A percentile compares a stretch with the other conserved stretches of the same genome.
phyloP scores from a whole-genome alignment of 257 asterid genomes.

The Dorcoceras hygrometricum region DNA sequence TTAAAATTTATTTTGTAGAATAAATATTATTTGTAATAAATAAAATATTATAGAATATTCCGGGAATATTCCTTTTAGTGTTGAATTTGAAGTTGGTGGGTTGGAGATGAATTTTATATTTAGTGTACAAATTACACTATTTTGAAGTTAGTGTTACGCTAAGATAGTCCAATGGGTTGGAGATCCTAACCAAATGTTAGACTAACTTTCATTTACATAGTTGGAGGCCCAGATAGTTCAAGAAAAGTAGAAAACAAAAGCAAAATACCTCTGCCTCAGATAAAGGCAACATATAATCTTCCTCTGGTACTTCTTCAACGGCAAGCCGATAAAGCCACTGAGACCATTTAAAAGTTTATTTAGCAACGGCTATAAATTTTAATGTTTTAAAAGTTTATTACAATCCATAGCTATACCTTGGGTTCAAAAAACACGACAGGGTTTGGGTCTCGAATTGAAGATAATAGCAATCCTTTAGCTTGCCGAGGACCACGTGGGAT shows the following conservation, averaged over 20 bases:
- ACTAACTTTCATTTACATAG: no score
- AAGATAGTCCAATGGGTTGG: no score
- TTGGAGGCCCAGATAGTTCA: slow-evolving; percentile 13
- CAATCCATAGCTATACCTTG: slow-evolving; percentile 47
- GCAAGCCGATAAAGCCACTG: slow-evolving; percentile 98
- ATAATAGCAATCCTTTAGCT: slow-evolving; percentile 86
- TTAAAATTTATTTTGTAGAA: no score
- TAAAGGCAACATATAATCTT: slow-evolving; percentile 83
- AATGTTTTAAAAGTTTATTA: slow-evolving; percentile 16
- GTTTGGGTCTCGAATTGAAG: slow-evolving; percentile 88
- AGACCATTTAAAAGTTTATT: slow-evolving; percentile 27
- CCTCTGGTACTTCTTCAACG: slow-evolving; percentile 91
- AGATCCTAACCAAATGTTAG: no score
- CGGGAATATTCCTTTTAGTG: no score
- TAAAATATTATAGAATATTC: no score
- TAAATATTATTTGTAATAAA: no score
- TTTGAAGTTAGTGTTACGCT: no score
- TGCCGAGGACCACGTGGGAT: slow-evolving; percentile 91
- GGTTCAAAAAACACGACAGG: slow-evolving; percentile 96
- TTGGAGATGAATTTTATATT: no score
- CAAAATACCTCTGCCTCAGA: slow-evolving; percentile 90
- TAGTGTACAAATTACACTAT: no score
- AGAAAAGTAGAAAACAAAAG: slow-evolving; percentile 8
- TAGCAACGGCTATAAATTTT: not conserved
- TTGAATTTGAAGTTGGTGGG: no score